Conservation (phyloP, 208 protist genomes). For the Herpetomonas samuelpessoai region DNA sequence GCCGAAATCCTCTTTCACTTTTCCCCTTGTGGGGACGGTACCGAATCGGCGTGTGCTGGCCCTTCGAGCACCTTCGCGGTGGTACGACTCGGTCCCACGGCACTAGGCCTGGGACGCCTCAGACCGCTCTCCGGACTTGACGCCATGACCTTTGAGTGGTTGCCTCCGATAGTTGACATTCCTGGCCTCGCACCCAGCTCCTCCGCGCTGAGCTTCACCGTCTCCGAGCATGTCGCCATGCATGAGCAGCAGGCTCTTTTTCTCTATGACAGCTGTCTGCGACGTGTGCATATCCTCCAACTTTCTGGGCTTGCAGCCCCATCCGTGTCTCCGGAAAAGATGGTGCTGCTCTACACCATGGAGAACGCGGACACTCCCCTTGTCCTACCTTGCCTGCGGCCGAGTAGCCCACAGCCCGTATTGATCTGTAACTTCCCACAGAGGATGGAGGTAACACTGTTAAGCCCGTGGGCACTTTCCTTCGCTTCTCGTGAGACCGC, state of each 20-base stretch:
- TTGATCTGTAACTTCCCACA: conserved; percentile 63
- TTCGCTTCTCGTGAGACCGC: no score
- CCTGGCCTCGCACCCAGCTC: conserved; percentile 32
- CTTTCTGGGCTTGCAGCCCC: no score
- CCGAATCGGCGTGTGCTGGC: no score
- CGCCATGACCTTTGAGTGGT: conserved; percentile 60
- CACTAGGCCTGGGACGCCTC: conserved; percentile 30
- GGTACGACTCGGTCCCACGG: conserved; percentile 18
- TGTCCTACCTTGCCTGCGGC: conserved; percentile 56
- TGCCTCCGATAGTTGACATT: conserved; percentile 52
- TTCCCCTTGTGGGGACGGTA: not conserved
- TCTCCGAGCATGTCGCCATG: conserved; percentile 31
- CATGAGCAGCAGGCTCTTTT: conserved; percentile 38
- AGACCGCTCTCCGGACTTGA: conserved; percentile 25
- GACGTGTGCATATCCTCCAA: conserved; percentile 34
- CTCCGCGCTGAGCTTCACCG: conserved; percentile 43
- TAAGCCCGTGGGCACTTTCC: conserved; percentile 36
- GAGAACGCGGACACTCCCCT: conserved; percentile 37
- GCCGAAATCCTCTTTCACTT: not conserved
- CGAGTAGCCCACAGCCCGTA: conserved; percentile 45
- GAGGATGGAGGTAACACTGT: conserved; percentile 52
- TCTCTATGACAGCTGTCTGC: conserved; percentile 43
- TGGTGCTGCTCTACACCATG: conserved; percentile 43
- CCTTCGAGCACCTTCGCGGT: conserved; percentile 6
- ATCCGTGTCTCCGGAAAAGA: no score